phyloP scores from a whole-genome alignment of 1,284 basidiomycete genomes.

The Lignosus rhinocerotis region DNA sequence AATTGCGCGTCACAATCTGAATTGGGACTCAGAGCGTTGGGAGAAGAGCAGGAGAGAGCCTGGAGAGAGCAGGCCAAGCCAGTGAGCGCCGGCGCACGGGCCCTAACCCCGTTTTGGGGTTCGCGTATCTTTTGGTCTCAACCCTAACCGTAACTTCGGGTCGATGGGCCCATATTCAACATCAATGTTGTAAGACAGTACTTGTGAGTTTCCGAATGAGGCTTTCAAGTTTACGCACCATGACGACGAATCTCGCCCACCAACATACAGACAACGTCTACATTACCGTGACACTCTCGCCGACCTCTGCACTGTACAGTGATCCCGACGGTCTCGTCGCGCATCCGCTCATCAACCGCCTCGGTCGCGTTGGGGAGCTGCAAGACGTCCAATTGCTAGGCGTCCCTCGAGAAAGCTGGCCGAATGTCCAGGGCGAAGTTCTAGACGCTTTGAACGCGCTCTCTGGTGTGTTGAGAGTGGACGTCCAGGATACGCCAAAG shows the following conservation, averaged over 20 bases:
- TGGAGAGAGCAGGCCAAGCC: background rate
- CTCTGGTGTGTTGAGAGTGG: constrained; percentile 29
- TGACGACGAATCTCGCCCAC: constrained; percentile 24
- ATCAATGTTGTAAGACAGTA: too few relatives aligned
- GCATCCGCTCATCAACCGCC: constrained; percentile 28
- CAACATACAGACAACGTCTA: constrained; percentile 30
- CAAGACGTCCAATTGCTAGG: constrained; percentile 34
- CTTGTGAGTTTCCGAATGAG: too few relatives aligned
- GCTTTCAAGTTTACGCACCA: background rate
- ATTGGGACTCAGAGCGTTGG: background rate
- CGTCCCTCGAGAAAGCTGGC: constrained; percentile 29
- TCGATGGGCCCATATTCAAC: too few relatives aligned
- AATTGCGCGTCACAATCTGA: background rate
- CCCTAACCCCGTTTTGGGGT: background rate
- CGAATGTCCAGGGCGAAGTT: constrained; percentile 23
- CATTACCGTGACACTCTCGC: constrained; percentile 31
- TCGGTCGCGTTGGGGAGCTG: constrained; percentile 32
- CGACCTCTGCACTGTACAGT: constrained; percentile 24
- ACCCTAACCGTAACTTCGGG: background rate
- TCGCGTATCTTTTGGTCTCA: background rate
- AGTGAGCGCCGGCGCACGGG: background rate
- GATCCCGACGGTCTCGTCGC: constrained; percentile 26
- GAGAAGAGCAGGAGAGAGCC: background rate
- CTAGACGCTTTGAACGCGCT: constrained; percentile 24
- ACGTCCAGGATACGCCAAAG: constrained; percentile 29